Base-by-base conservation (phyloP, 2,329 filamentous ascomycete genomes). In the Coniella lustricola region DNA sequence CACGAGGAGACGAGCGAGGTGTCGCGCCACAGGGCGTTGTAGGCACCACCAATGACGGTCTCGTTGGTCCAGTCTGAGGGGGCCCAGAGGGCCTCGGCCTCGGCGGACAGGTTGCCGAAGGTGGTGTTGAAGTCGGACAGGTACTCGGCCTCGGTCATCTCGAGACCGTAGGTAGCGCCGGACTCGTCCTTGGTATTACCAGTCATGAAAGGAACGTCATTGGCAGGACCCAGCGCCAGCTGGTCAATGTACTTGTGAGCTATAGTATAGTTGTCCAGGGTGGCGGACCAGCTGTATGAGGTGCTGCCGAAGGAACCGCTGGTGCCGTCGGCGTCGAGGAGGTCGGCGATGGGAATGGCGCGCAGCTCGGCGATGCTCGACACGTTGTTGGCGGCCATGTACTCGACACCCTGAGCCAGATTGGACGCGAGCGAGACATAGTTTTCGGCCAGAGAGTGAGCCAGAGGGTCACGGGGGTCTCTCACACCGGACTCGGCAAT, bases 401-500 rank as follows among this genome's bases (percentile, higher is more conserved):
- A 58, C 17, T 34, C 44, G 17, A 40, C 49, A 7, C 57, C 57
- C 13, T 48, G 8, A 2, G 44, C 47, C 22, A 48, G 38, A 3
- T 59, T 60, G 9, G 49, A 53, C 14, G 41, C 49, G 34, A 57
- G 57, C 12, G 48, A 53, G 9, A 54, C 56, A 44, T 63, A 56
- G 41, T 52, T 54, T 5, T 60, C 60, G 7, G 60, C 60, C 0
- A 57, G 46, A 38, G 56, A 55, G 33, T 56, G 57, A 1, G 56
- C 61, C 41, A 53, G 49, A 25, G 59, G 62, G 51, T 64, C 62
- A 35, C 56, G 57, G 22, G 59, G 56, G 14, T 51, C 57, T 13
- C 61, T 60, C 12, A 56, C 64, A 44, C 64, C 62, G 41, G 58
- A 62, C 50, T 65, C 60, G 3, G 62, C 52, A 39, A 67, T 65